Evolutionary conservation across 2,329 filamentous ascomycete species (phyloP).

Genomic region (Beauveria sp.): DNA sequence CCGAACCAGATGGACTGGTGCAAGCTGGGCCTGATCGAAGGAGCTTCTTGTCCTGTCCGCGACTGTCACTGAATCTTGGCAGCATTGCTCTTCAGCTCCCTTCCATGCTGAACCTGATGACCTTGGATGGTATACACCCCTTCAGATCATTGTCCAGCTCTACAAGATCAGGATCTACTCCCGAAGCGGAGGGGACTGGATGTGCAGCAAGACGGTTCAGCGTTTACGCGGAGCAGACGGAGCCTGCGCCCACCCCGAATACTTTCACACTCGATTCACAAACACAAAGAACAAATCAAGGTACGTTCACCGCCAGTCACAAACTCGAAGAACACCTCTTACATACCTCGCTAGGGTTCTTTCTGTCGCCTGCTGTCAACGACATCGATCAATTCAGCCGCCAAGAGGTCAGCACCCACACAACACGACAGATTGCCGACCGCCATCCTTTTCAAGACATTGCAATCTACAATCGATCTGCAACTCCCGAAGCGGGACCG

Average conservation of each 20-base stretch:
- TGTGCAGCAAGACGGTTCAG: neutral
- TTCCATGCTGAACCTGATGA: conserved; percentile 18
- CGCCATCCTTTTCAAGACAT: neutral
- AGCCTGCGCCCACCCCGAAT: too few relatives aligned
- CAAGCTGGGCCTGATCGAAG: neutral
- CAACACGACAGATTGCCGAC: neutral
- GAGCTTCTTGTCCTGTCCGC: conserved; percentile 16
- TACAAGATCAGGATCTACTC: neutral
- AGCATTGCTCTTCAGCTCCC: conserved; percentile 19
- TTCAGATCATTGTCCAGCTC: neutral
- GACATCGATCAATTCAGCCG: neutral
- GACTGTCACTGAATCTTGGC: conserved; percentile 26
- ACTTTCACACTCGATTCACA: neutral
- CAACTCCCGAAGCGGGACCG: neutral
- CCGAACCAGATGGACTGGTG: neutral
- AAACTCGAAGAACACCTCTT: too few relatives aligned
- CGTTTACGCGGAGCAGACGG: neutral
- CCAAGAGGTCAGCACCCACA: neutral
- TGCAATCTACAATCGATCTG: neutral
- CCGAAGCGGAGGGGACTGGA: neutral
- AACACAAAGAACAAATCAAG: neutral
- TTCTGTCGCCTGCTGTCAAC: neutral
- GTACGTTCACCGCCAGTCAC: neutral
- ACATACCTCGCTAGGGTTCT: neutral
- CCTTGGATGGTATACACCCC: neutral